phyloP scores from a whole-genome alignment of 2,329 filamentous ascomycete genomes.

The Amesomyces nigricolor region DNA sequence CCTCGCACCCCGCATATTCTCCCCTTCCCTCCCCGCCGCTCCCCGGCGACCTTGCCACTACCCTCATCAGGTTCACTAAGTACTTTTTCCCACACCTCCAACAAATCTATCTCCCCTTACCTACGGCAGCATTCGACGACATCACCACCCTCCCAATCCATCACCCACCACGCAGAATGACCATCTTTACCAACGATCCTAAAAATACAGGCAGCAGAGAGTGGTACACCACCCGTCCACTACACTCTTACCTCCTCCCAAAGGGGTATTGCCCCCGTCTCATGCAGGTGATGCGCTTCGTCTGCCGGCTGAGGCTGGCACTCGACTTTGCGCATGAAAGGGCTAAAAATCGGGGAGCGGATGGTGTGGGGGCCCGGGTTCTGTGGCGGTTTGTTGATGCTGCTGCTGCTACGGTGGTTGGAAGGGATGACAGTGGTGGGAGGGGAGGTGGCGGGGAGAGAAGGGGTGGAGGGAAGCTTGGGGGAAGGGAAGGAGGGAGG shows the following conservation, averaged over 20 bases:
- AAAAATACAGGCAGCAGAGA: background rate
- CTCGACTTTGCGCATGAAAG: background rate
- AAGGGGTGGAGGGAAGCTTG: no score
- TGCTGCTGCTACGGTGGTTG: background rate
- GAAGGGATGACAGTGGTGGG: background rate
- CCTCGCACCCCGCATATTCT: background rate
- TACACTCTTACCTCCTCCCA: slow-evolving; percentile 2
- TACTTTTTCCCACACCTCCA: background rate
- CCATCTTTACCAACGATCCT: background rate
- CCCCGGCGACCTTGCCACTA: background rate
- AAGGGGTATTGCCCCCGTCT: background rate
- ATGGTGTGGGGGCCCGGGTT: no score
- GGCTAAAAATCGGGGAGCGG: no score
- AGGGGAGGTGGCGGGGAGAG: background rate
- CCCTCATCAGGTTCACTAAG: background rate
- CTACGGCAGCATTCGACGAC: no score
- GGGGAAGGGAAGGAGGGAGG: background rate
- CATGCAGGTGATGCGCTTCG: background rate
- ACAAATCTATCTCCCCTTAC: no score
- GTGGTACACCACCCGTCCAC: slow-evolving; percentile 7
- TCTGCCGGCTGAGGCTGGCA: slow-evolving; percentile 8
- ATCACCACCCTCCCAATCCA: no score
- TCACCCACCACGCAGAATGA: no score
- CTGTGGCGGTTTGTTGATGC: no score
- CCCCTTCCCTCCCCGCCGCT: no score